A percentile compares a stretch with the other conserved stretches of the same genome.
phyloP scores from a whole-genome alignment of 2,329 filamentous ascomycete genomes.

The Lasiodiplodia citricola region DNA sequence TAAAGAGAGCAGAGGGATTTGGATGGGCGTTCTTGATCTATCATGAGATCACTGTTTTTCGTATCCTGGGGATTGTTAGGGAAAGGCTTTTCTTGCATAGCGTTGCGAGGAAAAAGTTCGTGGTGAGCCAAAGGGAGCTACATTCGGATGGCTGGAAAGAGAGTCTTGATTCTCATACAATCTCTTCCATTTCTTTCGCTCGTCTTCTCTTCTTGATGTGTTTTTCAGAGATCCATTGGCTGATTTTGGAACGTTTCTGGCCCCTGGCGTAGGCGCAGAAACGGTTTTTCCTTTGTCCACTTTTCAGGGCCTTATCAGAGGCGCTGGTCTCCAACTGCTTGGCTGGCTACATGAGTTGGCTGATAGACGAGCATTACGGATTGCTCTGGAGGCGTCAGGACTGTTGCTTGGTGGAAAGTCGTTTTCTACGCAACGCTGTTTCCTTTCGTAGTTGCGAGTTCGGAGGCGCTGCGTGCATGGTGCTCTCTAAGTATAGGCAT shows the following conservation, averaged over 20 bases:
- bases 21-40: slow-evolving; percentile 17
- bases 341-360: neutral
- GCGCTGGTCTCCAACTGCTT: neutral
- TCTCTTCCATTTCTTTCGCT: neutral
- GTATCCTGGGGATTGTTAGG: neutral
- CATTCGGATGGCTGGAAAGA: neutral
- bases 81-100: slow-evolving; percentile 16
- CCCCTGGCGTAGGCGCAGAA: neutral
- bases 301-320: neutral
- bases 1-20: neutral
- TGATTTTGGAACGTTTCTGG: neutral
- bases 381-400: neutral
- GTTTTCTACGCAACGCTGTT: neutral
- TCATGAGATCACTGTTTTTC: neutral
- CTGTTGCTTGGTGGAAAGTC: neutral
- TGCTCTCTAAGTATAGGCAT: neutral
- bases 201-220: neutral
- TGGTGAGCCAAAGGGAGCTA: neutral
- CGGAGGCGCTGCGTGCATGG: neutral
- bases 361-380: neutral
- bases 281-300: neutral
- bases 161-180: neutral
- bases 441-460: neutral
- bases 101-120: slow-evolving; percentile 1
- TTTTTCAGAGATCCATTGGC: neutral